Evolutionary conservation across 169 alveolate species (phyloP).

Genomic region (Cyclospora cayetanensis): DNA sequence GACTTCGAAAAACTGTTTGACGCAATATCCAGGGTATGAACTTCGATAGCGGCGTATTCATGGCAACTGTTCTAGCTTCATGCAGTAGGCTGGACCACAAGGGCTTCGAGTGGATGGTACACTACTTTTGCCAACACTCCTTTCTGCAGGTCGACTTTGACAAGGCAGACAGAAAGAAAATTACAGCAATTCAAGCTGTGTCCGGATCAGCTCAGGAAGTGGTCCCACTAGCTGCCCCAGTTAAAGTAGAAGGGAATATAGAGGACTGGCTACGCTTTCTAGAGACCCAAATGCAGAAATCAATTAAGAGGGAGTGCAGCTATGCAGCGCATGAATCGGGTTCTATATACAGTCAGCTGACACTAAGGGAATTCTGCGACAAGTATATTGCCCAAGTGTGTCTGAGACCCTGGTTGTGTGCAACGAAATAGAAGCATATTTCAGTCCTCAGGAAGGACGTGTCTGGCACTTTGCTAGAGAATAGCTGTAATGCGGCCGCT

Average conservation of each 20-base stretch:
- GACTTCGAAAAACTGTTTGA: constrained; percentile 96
- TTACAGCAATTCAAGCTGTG: constrained; percentile 82
- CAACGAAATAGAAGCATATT: neutral
- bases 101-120: neutral
- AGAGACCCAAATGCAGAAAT: constrained; percentile 91
- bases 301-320: constrained; percentile 89
- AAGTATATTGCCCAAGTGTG: constrained; percentile 92
- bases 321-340: constrained; percentile 83
- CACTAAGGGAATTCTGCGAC: constrained; percentile 91
- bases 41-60: neutral
- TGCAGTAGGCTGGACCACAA: neutral
- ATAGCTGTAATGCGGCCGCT: no score
- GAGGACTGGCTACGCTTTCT: constrained; percentile 96
- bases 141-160: constrained; percentile 72
- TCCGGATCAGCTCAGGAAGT: constrained; percentile 89
- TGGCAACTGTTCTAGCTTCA: neutral
- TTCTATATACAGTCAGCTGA: constrained; percentile 84
- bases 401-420: neutral
- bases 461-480: neutral
- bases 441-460: neutral
- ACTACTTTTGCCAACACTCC: neutral
- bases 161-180: constrained; percentile 88
- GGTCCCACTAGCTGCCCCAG: constrained; percentile 89
- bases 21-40: constrained; percentile 92
- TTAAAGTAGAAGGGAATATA: constrained; percentile 96